Conservation (phyloP, 2,329 filamentous ascomycete species). For the Aspergillus luchuensis region DNA sequence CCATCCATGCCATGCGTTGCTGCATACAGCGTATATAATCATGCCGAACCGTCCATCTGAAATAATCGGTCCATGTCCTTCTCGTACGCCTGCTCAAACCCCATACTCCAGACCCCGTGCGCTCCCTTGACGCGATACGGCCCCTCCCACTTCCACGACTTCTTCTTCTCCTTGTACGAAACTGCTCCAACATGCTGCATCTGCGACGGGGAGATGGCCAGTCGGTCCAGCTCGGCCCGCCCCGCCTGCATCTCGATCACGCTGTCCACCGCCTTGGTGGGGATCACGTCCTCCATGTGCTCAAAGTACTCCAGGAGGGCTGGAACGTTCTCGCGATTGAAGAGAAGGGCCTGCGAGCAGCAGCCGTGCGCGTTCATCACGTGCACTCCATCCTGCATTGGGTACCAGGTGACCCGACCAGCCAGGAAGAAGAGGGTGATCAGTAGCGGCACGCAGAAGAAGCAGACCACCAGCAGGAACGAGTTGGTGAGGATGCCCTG, state of each 20-base stretch:
- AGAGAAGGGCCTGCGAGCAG: constrained; percentile 50
- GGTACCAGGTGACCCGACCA: constrained; percentile 44
- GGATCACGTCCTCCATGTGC: constrained; percentile 14
- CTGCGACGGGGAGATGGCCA: constrained; percentile 26
- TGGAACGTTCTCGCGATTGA: constrained; percentile 36
- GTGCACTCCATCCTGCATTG: constrained; percentile 40
- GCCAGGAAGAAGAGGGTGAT: constrained; percentile 46
- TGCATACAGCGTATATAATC: not conserved
- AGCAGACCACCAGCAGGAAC: constrained; percentile 30
- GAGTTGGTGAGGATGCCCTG: constrained; percentile 24
- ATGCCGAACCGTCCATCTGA: not conserved
- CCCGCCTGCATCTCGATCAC: constrained; percentile 24
- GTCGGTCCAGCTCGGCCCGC: constrained; percentile 18
- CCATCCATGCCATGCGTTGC: not conserved
- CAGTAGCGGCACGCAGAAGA: constrained; percentile 32
- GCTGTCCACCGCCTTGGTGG: constrained; percentile 23
- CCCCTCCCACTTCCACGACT: constrained; percentile 20
- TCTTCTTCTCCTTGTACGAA: constrained; percentile 27
- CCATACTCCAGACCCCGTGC: constrained; percentile 30
- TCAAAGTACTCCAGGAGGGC: constrained; percentile 20
- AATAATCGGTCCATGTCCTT: not conserved
- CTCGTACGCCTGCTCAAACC: constrained; percentile 23
- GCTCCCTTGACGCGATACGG: constrained; percentile 24
- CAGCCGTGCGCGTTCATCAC: constrained; percentile 48
- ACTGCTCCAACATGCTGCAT: constrained; percentile 29